A percentile compares a stretch with the other conserved stretches of the same genome.
Conservation (phyloP, 2,329 filamentous ascomycete genomes). For the Botryotinia globosa region DNA sequence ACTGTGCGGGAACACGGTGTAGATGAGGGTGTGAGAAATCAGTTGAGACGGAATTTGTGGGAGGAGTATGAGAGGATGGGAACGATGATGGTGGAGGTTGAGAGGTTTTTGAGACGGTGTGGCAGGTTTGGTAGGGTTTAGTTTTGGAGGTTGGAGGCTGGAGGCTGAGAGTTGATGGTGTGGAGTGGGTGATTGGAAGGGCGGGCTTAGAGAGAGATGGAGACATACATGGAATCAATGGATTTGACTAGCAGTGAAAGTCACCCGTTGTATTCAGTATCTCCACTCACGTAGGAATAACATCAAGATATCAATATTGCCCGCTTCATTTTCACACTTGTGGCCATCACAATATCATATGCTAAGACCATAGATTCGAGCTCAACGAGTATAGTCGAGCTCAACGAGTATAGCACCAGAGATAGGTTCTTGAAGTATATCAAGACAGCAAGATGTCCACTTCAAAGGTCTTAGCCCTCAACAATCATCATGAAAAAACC, state of each 20-base stretch:
- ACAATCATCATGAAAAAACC: not conserved
- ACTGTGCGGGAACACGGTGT: not conserved
- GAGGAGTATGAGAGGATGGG: not conserved
- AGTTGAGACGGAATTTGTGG: not conserved
- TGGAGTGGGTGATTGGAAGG: not conserved
- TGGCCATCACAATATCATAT: not conserved
- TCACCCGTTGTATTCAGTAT: not conserved
- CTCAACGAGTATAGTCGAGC: no score
- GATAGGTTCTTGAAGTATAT: no score
- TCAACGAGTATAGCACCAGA: no score
- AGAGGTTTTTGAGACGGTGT: not conserved
- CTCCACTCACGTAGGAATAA: not conserved
- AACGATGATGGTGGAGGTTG: not conserved
- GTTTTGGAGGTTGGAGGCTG: not conserved
- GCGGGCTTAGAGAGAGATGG: not conserved
- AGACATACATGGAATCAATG: not conserved
- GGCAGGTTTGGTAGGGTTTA: not conserved
- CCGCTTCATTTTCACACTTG: not conserved
- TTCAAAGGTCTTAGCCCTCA: not conserved
- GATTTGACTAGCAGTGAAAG: accelerated
- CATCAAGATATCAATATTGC: not conserved
- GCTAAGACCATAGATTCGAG: no score
- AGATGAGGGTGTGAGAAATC: not conserved
- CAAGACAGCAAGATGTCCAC: not conserved
- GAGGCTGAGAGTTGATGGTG: not conserved